Conservation (phyloP, 805 yeast species). For the Diddensiella santjacobensis region DNA sequence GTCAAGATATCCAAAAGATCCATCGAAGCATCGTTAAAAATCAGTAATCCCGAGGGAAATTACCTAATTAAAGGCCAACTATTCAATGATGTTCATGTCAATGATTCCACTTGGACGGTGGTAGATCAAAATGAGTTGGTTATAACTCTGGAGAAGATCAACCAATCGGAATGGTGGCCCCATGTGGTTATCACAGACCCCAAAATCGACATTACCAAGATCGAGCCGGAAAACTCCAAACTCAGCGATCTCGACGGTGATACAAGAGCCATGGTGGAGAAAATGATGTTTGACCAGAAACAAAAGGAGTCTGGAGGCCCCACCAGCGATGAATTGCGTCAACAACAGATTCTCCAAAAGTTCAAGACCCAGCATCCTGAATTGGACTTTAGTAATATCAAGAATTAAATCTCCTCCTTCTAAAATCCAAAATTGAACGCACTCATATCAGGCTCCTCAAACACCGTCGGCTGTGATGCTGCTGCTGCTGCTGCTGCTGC, state of each 20-base stretch:
- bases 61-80: conserved; percentile 35
- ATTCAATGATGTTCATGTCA: conserved; percentile 32
- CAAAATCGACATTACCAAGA: conserved; percentile 38
- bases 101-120: conserved; percentile 42
- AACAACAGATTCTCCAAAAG: conserved; percentile 34
- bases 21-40: conserved; percentile 27
- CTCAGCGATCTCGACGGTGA: conserved; percentile 41
- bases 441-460: conserved; percentile 75
- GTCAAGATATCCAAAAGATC: conserved; percentile 28
- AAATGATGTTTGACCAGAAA: conserved; percentile 46
- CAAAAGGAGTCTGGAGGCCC: conserved; percentile 40
- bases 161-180: conserved; percentile 45
- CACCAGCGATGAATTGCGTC: conserved; percentile 36
- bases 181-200: conserved; percentile 37
- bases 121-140: conserved; percentile 37
- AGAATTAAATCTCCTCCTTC: neutral
- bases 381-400: conserved; percentile 39
- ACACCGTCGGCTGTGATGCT: conserved; percentile 51
- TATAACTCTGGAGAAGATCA: conserved; percentile 37
- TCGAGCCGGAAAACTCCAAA: conserved; percentile 40
- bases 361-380: conserved; percentile 44
- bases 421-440: conserved; percentile 52
- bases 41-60: conserved; percentile 15
- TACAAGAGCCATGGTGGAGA: conserved; percentile 43
- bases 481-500: conserved; percentile 5